Evolutionary conservation across 257 asterid species (phyloP), one percentile per base, ranked within the genome.

Genomic region (Leptodermis oblonga): DNA sequence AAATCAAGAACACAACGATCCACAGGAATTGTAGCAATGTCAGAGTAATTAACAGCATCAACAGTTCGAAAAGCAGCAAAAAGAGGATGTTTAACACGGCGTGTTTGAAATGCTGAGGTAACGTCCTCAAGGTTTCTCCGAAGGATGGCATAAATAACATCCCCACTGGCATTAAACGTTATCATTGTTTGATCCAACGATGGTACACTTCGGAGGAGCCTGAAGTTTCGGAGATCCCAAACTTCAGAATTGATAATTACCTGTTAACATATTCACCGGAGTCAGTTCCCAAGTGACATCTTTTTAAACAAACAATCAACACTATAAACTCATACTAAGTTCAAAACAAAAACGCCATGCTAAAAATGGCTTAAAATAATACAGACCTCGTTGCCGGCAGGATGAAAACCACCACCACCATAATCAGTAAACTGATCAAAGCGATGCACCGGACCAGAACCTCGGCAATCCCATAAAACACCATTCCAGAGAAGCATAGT

Each of bases 321-420:
- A 3, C 15, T 17, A 4, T 41, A 4, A 12, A 36, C 4, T 15
- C 15, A 7, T 25, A 25, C 22, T 0, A 39, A 11, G 14, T 6
- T 17, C 11, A 7, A 17, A 64, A 39, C 22, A 15, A 4, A 17
- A 65, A 10, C 9, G 33, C 36, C 25, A 5, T 54, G 59, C 7
- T 54, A 9, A 34, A 31, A 20, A n/a, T 23, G 39, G 46, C 37
- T 9, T 8, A 17, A 33, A 48, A 28, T 49, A 7, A 65, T 18
- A 45, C 77, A 41, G 84, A 94, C 99, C 97, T 94, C 97, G 69
- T 91, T 94, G 63, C 99, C 96, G 69, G 99, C 92, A 72, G 99
- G 97, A 82, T 94, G 97, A 73, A 94, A 94, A 49, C 97, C 96
- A 30, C 99, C 99, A 23, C 99, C 99, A 7, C 99, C 99, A 72